Base-by-base conservation (phyloP, 148 eudicot genomes). In the Amaranthus cruentus region DNA sequence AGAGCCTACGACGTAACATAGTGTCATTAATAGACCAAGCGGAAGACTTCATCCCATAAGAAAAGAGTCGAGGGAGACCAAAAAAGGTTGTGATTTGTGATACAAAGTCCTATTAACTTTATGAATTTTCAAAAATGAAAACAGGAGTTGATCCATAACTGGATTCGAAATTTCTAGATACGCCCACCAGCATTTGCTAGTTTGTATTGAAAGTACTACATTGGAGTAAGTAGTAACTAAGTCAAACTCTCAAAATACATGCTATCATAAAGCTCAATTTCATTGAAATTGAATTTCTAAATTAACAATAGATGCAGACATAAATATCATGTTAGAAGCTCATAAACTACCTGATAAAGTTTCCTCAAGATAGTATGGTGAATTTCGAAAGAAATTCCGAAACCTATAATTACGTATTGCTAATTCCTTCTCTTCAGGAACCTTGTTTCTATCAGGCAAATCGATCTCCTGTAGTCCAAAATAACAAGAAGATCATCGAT, bases 321-420 rank as follows among this genome's bases (percentile, higher is more conserved):
- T 21, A n/a, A 50, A 60, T 47, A 5, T 6, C 2, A 46, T 43
- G 57, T 44, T 62, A 55, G 50, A 38, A 55, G 48, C 12, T 48
- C 64, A 53, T 47, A 49, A 63, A 75, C 65, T 62, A 65, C 54
- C 61, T 44, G 62, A 9, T 6, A 53, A 49, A 62, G 72, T 65
- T 38, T 80, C 82, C 58, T 80, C 79, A 38, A 75, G 75, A 51
- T 49, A 58, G 73, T 80, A 80, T 2, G 73, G 82, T 5, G 78
- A 76, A 61, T 3, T 62, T 46, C 8, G 55, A 55, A 69, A 76
- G 74, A n/a, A 44, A 47, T 28, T 47, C 5, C 74, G 74, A 53
- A 76, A 47, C 79, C 21, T 61, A 15, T 0, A 13, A 21, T 60
- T 69, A 61, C 8, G 49, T 69, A n/a, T 46, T 53, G 71, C 38